These are phyloP conservation scores for Metschnikowia colocasiae DNA, from an alignment of 805 yeast species.

Conservation along the genomic window DNA sequence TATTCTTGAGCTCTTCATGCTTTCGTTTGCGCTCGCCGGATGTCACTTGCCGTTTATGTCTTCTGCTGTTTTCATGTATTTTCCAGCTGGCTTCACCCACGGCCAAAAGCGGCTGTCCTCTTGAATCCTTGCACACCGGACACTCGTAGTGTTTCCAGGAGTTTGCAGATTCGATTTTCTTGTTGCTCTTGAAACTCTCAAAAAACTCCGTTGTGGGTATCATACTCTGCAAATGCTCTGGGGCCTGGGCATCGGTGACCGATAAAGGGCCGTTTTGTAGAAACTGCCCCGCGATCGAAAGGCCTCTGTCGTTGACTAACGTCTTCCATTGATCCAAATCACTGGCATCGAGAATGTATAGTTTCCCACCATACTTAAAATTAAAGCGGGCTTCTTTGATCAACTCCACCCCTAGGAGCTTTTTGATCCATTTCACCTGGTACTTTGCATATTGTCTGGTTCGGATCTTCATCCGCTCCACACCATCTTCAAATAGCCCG, in stretches of 20 bases:
- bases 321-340: slow-evolving; percentile 60
- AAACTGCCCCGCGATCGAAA: slow-evolving; percentile 41
- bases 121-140: slow-evolving; percentile 55
- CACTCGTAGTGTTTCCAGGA: slow-evolving; percentile 72
- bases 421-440: slow-evolving; percentile 89
- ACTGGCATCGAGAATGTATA: slow-evolving; percentile 74
- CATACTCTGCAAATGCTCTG: slow-evolving; percentile 22
- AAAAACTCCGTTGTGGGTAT: slow-evolving; percentile 26
- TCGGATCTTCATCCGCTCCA: slow-evolving; percentile 73
- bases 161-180: slow-evolving; percentile 28
- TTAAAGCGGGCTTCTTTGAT: slow-evolving; percentile 42
- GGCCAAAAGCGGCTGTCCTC: slow-evolving; percentile 54
- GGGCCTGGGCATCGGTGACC: slow-evolving; percentile 27
- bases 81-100: slow-evolving; percentile 74
- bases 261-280: slow-evolving; percentile 25
- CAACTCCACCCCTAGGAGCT: slow-evolving; percentile 60
- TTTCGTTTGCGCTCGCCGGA: slow-evolving; percentile 49
- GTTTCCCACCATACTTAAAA: slow-evolving; percentile 56
- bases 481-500: slow-evolving; percentile 40
- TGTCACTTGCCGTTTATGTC: slow-evolving; percentile 56
- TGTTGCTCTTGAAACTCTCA: slow-evolving; percentile 34
- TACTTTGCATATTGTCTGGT: slow-evolving; percentile 84
- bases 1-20: slow-evolving; percentile 43
- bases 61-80: slow-evolving; percentile 61
- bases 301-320: slow-evolving; percentile 55